These are phyloP conservation scores for Candida easanensis DNA, from an alignment of 805 yeast genomes.

Conservation along the genomic window DNA sequence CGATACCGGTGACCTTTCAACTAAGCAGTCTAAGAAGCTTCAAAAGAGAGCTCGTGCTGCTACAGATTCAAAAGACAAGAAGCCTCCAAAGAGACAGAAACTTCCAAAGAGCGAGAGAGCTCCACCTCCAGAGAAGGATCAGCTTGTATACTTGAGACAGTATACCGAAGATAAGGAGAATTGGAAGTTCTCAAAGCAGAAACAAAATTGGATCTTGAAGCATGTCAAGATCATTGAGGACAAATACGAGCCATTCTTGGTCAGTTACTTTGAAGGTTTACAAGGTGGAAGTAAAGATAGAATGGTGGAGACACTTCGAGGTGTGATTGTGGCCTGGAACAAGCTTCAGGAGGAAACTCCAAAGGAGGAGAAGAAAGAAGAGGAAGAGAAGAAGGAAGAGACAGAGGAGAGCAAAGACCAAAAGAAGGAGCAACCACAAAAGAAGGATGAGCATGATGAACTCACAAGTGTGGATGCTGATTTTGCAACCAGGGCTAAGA, in stretches of 20 bases:
- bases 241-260: conserved; percentile 49
- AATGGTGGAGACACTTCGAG: conserved; percentile 45
- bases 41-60: conserved; percentile 24
- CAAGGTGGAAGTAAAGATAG: conserved; percentile 71
- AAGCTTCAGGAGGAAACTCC: conserved; percentile 20
- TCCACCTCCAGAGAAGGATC: conserved; percentile 78
- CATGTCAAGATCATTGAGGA: conserved; percentile 53
- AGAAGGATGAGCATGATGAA: conserved; percentile 14
- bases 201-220: conserved; percentile 80
- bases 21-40: conserved; percentile 41
- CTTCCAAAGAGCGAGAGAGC: conserved; percentile 63
- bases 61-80: conserved; percentile 31
- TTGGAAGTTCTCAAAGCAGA: conserved; percentile 87
- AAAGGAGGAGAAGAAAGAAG: conserved; percentile 1
- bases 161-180: conserved; percentile 51
- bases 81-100: conserved; percentile 69
- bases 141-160: conserved; percentile 59
- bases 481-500: conserved; percentile 27
- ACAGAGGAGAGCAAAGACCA: neutral
- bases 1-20: conserved; percentile 39
- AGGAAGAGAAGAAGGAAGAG: conserved; percentile 4
- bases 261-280: conserved; percentile 53
- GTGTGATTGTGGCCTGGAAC: conserved; percentile 57
- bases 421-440: conserved; percentile 10
- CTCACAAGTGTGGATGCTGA: conserved; percentile 28